Base-by-base conservation (phyloP, 306 rosid species). In the Comarum palustre region DNA sequence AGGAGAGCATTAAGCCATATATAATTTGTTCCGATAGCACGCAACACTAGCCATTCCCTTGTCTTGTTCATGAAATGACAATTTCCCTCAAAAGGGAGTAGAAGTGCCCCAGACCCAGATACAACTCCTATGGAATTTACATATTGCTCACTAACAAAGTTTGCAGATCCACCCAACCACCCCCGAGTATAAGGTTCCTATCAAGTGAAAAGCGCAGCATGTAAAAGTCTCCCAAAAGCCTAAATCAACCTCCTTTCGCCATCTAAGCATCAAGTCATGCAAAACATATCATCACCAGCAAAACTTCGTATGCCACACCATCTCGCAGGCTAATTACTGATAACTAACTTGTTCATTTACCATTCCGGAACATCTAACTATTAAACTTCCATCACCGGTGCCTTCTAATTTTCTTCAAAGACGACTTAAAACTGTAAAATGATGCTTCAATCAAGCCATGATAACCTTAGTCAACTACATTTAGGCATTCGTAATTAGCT, bases 241-340 rank as follows among this genome's bases (percentile, higher is more conserved):
- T 14, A 31, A 29, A 27, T 3, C 45, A 29, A 8, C 5, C 27
- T 0, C 22, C 55, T 16, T 4, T 25, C 12, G 13, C 22, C 4
- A 69, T 69, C 45, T 20, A 69, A 69, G 4, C 24, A 69, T 51
- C 48, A 50, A 8, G 24, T 51, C 58, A 51, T 2, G 58, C 57
- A n/a, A 51, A 7, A 51, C 10, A n/a, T 50, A 50, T 50, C 25
- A 50, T n/a, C 25, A n/a, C 57, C 25, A n/a, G 7, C 25, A 51
- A n/a, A n/a, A 6, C 7, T 6, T 2, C 57, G n/a, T 8, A 51
- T n/a, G 4, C 57, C 57, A 51, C 25, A n/a, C 57, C 25, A 1
- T n/a, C 25, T 51, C 1, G 16, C 20, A 15, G 20, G 20, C 55
- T 17, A 6, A 6, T 17, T 12, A 42, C 47, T 1, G 22, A 17